A percentile compares a stretch with the other conserved stretches of the same genome.
These are phyloP conservation scores for Alternaria rosae DNA, from an alignment of 2,329 filamentous ascomycete species.

Conservation along the genomic window DNA sequence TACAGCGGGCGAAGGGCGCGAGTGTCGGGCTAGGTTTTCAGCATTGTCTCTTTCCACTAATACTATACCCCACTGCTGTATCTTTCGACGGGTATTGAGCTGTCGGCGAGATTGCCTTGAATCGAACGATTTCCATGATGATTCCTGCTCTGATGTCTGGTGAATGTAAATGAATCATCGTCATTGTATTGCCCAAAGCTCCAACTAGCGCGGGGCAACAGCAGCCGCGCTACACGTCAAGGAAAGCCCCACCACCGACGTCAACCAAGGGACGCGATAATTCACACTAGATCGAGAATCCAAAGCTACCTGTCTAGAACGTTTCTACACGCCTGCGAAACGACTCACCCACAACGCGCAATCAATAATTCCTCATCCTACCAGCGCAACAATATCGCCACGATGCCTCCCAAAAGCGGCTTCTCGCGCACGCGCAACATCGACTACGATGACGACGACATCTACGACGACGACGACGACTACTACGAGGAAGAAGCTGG, in stretches of 20 bases:
- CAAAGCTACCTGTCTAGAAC: neutral
- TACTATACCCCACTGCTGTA: constrained; percentile 45
- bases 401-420: constrained; percentile 48
- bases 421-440: constrained; percentile 57
- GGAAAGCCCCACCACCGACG: constrained; percentile 23
- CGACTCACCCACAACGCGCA: neutral
- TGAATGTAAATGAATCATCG: neutral
- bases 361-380: neutral
- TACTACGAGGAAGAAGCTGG: constrained; percentile 47
- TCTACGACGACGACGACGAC: constrained; percentile 61
- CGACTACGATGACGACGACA: constrained; percentile 60
- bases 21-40: constrained; percentile 2
- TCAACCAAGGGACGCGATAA: constrained; percentile 10
- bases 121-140: neutral
- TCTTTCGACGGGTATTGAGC: constrained; percentile 24
- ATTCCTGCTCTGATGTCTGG: neutral
- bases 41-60: constrained; percentile 31
- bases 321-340: neutral
- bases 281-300: neutral
- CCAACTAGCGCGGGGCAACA: constrained; percentile 28
- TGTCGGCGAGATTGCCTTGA: constrained; percentile 1
- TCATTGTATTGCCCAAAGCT: constrained; percentile 1
- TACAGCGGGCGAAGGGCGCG: neutral
- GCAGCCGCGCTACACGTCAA: constrained; percentile 16
- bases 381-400: neutral